These are phyloP conservation scores for Tephrocybe sp. DNA, from an alignment of 768 basidiomycete genomes.

Conservation along the genomic window DNA sequence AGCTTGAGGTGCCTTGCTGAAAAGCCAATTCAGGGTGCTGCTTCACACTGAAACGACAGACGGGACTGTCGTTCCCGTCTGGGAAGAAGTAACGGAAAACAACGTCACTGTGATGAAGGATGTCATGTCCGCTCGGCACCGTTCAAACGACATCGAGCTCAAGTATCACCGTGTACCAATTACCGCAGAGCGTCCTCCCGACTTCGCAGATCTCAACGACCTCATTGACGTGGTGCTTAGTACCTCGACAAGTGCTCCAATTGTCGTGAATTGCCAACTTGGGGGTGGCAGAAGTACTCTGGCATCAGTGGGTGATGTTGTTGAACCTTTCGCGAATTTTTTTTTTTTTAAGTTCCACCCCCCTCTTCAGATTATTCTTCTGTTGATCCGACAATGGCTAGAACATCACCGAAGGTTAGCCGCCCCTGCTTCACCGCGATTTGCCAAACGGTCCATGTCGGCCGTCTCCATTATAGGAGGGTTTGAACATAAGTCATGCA, in stretches of 20 bases:
- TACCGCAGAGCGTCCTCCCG: slow-evolving; percentile 84
- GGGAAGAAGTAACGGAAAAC: slow-evolving; percentile 81
- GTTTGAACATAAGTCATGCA: slow-evolving; percentile 29
- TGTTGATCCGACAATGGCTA: slow-evolving; percentile 86
- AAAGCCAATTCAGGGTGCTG: slow-evolving; percentile 53
- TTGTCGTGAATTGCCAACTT: slow-evolving; percentile 95
- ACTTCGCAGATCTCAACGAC: slow-evolving; percentile 72
- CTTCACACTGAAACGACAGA: slow-evolving; percentile 88
- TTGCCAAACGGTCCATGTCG: slow-evolving; percentile 43
- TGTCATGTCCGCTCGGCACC: slow-evolving; percentile 68
- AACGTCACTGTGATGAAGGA: slow-evolving; percentile 85
- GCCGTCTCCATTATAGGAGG: slow-evolving; percentile 34
- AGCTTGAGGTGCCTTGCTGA: background rate
- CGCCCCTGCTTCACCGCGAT: slow-evolving; percentile 37
- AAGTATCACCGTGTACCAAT: slow-evolving; percentile 87
- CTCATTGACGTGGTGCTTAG: slow-evolving; percentile 78
- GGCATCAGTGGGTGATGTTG: slow-evolving; percentile 61
- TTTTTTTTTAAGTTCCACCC: background rate
- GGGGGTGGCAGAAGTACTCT: slow-evolving; percentile 90
- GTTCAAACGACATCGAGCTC: slow-evolving; percentile 56
- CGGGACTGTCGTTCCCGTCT: slow-evolving; percentile 88
- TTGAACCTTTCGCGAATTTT: background rate
- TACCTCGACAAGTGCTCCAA: slow-evolving; percentile 68
- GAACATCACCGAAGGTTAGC: slow-evolving; percentile 38
- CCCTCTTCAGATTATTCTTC: slow-evolving; percentile 62